phyloP scores from a whole-genome alignment of 495 filamentous ascomycete species.

The Aspergillus carlsbadensis region DNA sequence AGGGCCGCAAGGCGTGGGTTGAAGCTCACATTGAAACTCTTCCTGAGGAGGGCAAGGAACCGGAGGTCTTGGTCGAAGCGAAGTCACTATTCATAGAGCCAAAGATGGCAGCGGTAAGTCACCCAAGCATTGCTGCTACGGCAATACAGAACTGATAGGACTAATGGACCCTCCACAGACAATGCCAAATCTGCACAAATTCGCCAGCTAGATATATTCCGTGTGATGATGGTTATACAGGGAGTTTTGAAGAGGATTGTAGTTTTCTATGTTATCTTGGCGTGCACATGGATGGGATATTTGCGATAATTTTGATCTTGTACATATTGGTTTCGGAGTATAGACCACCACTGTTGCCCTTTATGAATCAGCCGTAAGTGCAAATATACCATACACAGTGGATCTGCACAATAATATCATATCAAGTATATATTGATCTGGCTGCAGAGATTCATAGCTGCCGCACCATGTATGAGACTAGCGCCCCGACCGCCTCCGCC shows the following conservation, averaged over 20 bases:
- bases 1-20: conserved; percentile 96
- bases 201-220: conserved; percentile 14
- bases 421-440: not conserved
- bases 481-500: conserved; percentile 18
- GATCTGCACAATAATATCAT: not conserved
- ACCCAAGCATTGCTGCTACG: not conserved
- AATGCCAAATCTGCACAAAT: conserved; percentile 31
- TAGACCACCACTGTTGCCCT: not conserved
- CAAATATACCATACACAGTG: too few relatives aligned
- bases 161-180: conserved; percentile 23
- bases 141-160: not conserved
- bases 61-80: conserved; percentile 70
- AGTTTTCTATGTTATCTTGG: not conserved
- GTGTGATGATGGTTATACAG: not conserved
- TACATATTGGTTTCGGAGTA: conserved; percentile 8
- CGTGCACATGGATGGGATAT: conserved; percentile 10
- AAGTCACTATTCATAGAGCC: conserved; percentile 90
- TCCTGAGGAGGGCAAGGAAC: conserved; percentile 57
- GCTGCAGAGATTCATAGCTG: not conserved
- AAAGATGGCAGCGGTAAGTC: conserved; percentile 70
- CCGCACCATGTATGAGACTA: not conserved
- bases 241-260: not conserved
- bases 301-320: conserved; percentile 10
- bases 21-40: conserved; percentile 87
- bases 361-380: not conserved